Evolutionary conservation across 2,329 filamentous ascomycete species (phyloP), one percentile per base, ranked within the genome.

Genomic region (Mollisia scopiformis): DNA sequence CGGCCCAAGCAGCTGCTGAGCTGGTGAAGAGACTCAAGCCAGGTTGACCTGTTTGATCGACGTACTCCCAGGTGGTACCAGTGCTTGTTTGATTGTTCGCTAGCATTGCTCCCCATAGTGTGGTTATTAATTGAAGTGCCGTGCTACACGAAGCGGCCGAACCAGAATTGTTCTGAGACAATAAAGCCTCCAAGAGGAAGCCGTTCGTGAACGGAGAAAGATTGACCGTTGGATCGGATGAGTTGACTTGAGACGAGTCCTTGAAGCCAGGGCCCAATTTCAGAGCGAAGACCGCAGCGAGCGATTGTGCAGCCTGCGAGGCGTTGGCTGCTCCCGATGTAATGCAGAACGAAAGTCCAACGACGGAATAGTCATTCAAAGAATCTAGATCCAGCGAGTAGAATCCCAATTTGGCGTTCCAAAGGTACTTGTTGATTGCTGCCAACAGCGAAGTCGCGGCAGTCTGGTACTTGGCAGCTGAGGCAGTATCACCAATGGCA

Each of bases 121-220:
- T 69, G 27, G 74, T 67, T 0, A 80, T 69, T 1, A 81, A 69
- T 23, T 72, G 46, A n/a, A 58, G 39, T 1, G 59, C 39, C 2
- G 53, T 19, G 1, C 41, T 67, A 2, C 66, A 71, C 0, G 69
- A 60, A 2, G 68, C 64, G 4, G 66, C 72, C 14, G 63, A n/a
- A n/a, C n/a, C n/a, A n/a, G n/a, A n/a, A n/a, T n/a, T 67, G 52
- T 68, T 70, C 0, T 70, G 69, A 25, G 66, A 55, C 52, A 77
- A 71, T 0, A 80, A 65, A 0, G 76, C 73, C 41, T 74, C 67
- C 4, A 81, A 73, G 2, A 81, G 68, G 62, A 80, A 80, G 1
- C 78, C 77, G 13, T 74, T 77, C 25, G 77, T 81, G 65, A 81
- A 81, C 11, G 81, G 79, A 2, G 78, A 80, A 33, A 80, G 75